Evolutionary conservation across 352 stramenopile genomes (phyloP).

Genomic region (Pilasporangium apinafurcum): DNA sequence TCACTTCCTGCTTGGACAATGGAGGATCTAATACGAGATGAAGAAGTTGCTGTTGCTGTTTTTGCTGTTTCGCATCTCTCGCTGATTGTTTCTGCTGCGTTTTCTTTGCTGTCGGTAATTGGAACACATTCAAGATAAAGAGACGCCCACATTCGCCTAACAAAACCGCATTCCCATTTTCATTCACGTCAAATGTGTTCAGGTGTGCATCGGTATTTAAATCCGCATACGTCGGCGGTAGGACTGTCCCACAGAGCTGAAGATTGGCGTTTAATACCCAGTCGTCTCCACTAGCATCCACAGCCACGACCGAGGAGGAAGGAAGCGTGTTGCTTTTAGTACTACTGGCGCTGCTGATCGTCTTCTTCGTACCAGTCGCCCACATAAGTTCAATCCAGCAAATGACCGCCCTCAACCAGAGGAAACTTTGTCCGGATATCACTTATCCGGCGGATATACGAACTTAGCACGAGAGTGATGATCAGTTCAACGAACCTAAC

Average conservation of each 20-base stretch:
- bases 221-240: slow-evolving; percentile 42
- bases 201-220: slow-evolving; percentile 44
- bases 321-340: too few relatives aligned
- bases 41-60: not conserved
- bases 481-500: too few relatives aligned
- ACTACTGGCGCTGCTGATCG: too few relatives aligned
- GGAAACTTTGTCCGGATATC: too few relatives aligned
- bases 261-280: slow-evolving; percentile 50
- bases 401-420: too few relatives aligned
- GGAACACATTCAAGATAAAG: slow-evolving; percentile 52
- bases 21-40: slow-evolving; percentile 59
- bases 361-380: too few relatives aligned
- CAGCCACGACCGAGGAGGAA: too few relatives aligned
- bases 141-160: slow-evolving; percentile 35
- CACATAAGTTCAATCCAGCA: too few relatives aligned
- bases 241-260: slow-evolving; percentile 55
- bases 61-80: not conserved
- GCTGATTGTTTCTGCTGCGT: not conserved
- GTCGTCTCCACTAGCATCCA: slow-evolving; percentile 28
- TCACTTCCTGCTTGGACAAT: slow-evolving; percentile 33
- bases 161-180: slow-evolving; percentile 40
- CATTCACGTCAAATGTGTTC: slow-evolving; percentile 62
- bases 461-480: too few relatives aligned
- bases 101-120: slow-evolving; percentile 14
- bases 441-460: too few relatives aligned